These are phyloP conservation scores for Penicillium sp. DNA, from an alignment of 2,329 filamentous ascomycete species.

Conservation along the genomic window DNA sequence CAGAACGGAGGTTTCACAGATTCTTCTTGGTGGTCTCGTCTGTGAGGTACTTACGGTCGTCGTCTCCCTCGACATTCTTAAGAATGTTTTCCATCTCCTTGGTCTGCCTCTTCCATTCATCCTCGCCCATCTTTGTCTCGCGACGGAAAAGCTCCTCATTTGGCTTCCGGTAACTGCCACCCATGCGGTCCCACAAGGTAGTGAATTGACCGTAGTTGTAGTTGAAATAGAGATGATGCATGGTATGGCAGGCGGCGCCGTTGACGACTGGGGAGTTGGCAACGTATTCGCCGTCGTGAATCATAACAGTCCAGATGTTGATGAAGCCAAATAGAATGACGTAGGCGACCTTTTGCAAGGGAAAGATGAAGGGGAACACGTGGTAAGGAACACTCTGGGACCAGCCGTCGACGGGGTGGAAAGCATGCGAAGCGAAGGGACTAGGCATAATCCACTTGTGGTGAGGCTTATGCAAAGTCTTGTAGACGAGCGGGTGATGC, in stretches of 20 bases:
- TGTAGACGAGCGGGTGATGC: slow-evolving; percentile 82
- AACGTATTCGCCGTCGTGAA: slow-evolving; percentile 93
- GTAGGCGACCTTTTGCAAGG: slow-evolving; percentile 88
- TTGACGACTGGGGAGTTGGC: slow-evolving; percentile 91
- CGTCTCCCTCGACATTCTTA: slow-evolving; percentile 70
- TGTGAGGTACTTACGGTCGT: slow-evolving; percentile 50
- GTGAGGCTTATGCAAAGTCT: slow-evolving; percentile 91
- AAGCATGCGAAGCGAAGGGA: slow-evolving; percentile 88
- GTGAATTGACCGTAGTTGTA: slow-evolving; percentile 97
- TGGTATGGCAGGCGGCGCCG: slow-evolving; percentile 89
- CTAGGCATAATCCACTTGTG: slow-evolving; percentile 99
- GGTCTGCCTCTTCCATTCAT: slow-evolving; percentile 78
- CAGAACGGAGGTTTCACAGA: slow-evolving; percentile 30
- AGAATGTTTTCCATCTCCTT: slow-evolving; percentile 77
- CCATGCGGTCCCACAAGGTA: slow-evolving; percentile 86
- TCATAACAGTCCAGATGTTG: slow-evolving; percentile 96
- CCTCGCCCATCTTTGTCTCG: slow-evolving; percentile 82
- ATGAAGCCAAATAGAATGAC: slow-evolving; percentile 87
- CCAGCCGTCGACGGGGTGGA: slow-evolving; percentile 93
- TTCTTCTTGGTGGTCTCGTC: slow-evolving; percentile 43
- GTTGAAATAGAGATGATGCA: slow-evolving; percentile 87
- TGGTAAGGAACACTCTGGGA: slow-evolving; percentile 90
- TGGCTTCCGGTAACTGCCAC: slow-evolving; percentile 84
- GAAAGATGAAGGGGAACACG: slow-evolving; percentile 89
- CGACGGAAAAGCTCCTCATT: slow-evolving; percentile 83